A percentile compares a stretch with the other conserved stretches of the same genome.
phyloP scores from a whole-genome alignment of 2,329 filamentous ascomycete species.

The Cercospora sp. region DNA sequence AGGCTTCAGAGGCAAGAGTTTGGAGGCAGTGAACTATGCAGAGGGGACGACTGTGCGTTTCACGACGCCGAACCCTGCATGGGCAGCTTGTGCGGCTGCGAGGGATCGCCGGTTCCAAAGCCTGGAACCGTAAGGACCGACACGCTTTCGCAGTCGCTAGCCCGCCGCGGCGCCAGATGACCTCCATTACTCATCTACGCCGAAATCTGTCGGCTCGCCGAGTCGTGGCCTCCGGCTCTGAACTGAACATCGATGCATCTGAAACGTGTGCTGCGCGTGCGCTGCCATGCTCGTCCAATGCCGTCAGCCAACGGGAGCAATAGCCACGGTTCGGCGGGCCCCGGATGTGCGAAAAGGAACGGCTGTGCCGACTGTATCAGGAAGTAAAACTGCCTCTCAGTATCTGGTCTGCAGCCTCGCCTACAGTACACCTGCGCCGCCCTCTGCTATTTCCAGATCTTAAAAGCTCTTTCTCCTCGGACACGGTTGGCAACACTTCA shows the following conservation, averaged over 20 bases:
- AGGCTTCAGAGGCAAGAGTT: constrained; percentile 9
- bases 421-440: not conserved
- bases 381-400: constrained; percentile 4
- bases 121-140: constrained; percentile 8
- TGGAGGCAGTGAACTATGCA: constrained; percentile 4
- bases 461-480: not conserved
- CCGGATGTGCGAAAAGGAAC: not conserved
- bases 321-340: constrained; percentile 1
- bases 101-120: constrained; percentile 4
- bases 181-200: constrained; percentile 5
- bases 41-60: constrained; percentile 5
- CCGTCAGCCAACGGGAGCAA: not conserved
- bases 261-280: constrained; percentile 5
- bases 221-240: not conserved
- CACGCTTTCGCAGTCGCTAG: not conserved
- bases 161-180: not conserved
- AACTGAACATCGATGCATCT: not conserved
- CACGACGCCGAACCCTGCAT: constrained; percentile 5
- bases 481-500: not conserved
- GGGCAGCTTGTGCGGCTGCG: constrained; percentile 3
- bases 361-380: not conserved
- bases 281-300: not conserved
- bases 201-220: constrained; percentile 5
- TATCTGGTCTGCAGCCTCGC: not conserved
- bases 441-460: not conserved